phyloP scores from a whole-genome alignment of 2,329 filamentous ascomycete genomes.

The Penicillium sp. region DNA sequence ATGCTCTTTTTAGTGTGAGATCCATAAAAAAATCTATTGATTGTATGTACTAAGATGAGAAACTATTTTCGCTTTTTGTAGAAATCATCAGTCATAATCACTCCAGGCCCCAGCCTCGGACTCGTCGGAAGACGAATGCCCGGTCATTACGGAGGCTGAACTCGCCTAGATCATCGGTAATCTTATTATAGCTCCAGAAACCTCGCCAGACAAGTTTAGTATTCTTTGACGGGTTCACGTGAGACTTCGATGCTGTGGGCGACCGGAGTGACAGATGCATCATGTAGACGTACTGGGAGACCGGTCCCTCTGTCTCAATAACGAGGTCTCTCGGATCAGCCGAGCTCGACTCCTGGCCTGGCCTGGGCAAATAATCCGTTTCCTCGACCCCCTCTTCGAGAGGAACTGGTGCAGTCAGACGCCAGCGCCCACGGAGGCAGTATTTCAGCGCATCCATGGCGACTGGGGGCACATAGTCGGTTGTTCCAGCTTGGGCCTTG shows the following conservation, averaged over 20 bases:
- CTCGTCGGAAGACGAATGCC: slow-evolving; percentile 65
- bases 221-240: slow-evolving; percentile 63
- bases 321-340: slow-evolving; percentile 64
- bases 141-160: slow-evolving; percentile 70
- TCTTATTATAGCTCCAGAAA: slow-evolving; percentile 86
- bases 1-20: neutral
- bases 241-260: slow-evolving; percentile 55
- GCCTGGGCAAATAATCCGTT: slow-evolving; percentile 40
- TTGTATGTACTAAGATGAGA: neutral
- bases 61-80: neutral
- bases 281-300: slow-evolving; percentile 78
- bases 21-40: neutral
- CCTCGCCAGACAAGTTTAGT: slow-evolving; percentile 88
- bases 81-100: slow-evolving; percentile 23
- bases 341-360: slow-evolving; percentile 21
- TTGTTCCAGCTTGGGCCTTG: slow-evolving; percentile 27
- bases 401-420: slow-evolving; percentile 58
- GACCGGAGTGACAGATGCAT: slow-evolving; percentile 74
- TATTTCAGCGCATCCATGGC: slow-evolving; percentile 67
- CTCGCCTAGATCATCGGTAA: slow-evolving; percentile 89
- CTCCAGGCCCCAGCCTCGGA: slow-evolving; percentile 61
- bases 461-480: slow-evolving; percentile 40
- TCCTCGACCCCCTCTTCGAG: slow-evolving; percentile 22
- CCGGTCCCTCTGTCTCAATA: slow-evolving; percentile 84
- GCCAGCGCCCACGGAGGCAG: slow-evolving; percentile 69